Base-by-base conservation (phyloP, 768 basidiomycete genomes). In the Amanita rubescens region DNA sequence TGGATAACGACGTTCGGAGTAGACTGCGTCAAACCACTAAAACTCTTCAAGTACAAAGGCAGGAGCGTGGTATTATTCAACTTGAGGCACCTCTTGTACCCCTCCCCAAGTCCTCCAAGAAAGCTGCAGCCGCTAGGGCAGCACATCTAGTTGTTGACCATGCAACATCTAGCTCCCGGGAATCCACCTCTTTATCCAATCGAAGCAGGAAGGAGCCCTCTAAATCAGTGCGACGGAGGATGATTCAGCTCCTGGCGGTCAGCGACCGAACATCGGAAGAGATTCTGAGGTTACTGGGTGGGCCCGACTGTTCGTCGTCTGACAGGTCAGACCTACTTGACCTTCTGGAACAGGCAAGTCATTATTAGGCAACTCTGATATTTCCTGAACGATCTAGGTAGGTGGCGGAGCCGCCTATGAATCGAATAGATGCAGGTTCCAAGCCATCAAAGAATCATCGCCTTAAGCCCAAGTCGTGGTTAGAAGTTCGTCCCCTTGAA, bases 401-500 rank as follows among this genome's bases (percentile, higher is more conserved):
- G 84, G 64, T 85, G 15, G 84, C 76, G 3, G 82, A 84, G 54
- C 71, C 68, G 33, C 58, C 62, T 11, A 63, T 19, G 59, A 67
- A 0, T 55, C 65, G 27, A 73, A 63, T 58, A 74, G 64, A 27
- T 67, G 67, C 1, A 64, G 68, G 53, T 69, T 70, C 19, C 67
- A 72, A 50, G n/a, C 27, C 24, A 7, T 64, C 72, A 6, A 69
- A 71, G 53, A 60, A 58, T 0, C 89, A 83, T 75, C 61, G 68
- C 30, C 77, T 88, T 55, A 85, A 80, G 57, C 67, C 73, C 20
- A 61, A 66, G 17, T 69, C 78, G 2, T 90, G 87, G 86, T 71
- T 71, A 32, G 82, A 89, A 60, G 82, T 88, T 22, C 80, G 84
- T 5, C 87, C 87, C 0, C 81, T 74, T 54, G 83, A 81, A 56